Base-by-base conservation (phyloP, 441 rosid species). In the Sinapis alba region DNA sequence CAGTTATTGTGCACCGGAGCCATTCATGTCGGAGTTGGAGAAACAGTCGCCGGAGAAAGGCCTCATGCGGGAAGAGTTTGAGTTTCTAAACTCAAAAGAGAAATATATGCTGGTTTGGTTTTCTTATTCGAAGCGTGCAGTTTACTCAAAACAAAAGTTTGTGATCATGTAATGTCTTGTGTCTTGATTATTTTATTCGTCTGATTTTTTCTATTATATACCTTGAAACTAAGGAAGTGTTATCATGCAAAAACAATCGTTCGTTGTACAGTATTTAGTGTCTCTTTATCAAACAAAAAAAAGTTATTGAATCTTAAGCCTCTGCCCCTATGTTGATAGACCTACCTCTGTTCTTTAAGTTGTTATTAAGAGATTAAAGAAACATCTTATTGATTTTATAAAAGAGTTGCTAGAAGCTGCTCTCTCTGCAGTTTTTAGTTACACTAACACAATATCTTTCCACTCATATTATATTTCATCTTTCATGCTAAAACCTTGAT, bases 1-100 rank as follows among this genome's bases (percentile, higher is more conserved):
- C 98, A 94, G 54, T 60, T 94, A 66, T 57, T 90, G 68, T 89
- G 92, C 83, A 82, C 89, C 11, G 90, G 82, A 16, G 91, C 89
- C 26, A 79, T 91, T 69, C 91, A 85, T 67, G 85, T 62, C 36
- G 88, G 86, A 30, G 86, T 81, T 63, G 80, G 78, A 66, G 87
- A 85, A 5, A 79, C 78, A 15, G 73, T 59, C 27, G n/a, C 63
- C 15, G 69, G 18, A 5, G 24, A 30, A 12, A 71, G 47, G 26
- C 67, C 28, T 24, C 76, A 3, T 16, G 53, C 15, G 11, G 83
- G 83, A 41, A 73, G 77, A 36, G 82, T 74, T 63, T 86, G 85
- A 87, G 43, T 69, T 67, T 71, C 60, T 24, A 30, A 10, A 71
- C 6, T 50, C 11, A 38, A 12, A 7, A 18, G 12, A 50, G 6